Evolutionary conservation across 768 basidiomycete genomes (phyloP).

Genomic region (Mycena leptocephala): DNA sequence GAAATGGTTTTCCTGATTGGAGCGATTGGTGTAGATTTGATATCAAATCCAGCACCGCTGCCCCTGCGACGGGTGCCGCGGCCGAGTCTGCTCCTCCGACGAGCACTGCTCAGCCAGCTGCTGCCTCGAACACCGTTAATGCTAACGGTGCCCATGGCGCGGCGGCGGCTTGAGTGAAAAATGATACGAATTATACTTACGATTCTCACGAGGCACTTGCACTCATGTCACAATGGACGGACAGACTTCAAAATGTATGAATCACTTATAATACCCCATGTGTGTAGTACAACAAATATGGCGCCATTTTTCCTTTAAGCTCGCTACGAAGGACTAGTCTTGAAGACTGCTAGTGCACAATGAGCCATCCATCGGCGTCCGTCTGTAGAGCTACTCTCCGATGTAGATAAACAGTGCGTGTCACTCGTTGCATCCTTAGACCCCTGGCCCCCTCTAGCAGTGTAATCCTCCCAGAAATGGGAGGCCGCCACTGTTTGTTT

Average conservation of each 20-base stretch:
- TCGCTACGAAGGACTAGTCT: neutral
- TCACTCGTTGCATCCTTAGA: too few species aligned
- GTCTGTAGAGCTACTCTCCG: neutral
- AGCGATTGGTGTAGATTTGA: slow-evolving; percentile 1
- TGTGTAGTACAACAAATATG: neutral
- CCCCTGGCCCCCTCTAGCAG: too few species aligned
- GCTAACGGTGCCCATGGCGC: neutral
- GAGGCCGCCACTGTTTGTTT: too few species aligned
- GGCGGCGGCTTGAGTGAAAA: neutral
- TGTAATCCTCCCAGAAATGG: too few species aligned
- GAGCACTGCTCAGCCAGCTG: neutral
- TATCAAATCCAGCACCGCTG: neutral
- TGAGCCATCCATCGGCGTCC: neutral
- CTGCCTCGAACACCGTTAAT: neutral
- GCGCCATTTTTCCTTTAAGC: neutral
- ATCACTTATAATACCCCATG: neutral
- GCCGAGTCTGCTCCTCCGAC: neutral
- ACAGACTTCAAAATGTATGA: neutral
- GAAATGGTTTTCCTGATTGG: neutral
- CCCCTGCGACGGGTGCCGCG: neutral
- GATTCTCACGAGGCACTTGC: neutral
- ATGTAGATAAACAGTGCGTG: too few species aligned
- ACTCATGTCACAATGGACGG: neutral
- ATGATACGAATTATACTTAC: neutral
- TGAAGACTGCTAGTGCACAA: neutral